Percentiles rank a stretch among this genome's conserved stretches.
phyloP scores from a whole-genome alignment of 2,329 filamentous ascomycete genomes.

The Aspergillus quadricinctus region DNA sequence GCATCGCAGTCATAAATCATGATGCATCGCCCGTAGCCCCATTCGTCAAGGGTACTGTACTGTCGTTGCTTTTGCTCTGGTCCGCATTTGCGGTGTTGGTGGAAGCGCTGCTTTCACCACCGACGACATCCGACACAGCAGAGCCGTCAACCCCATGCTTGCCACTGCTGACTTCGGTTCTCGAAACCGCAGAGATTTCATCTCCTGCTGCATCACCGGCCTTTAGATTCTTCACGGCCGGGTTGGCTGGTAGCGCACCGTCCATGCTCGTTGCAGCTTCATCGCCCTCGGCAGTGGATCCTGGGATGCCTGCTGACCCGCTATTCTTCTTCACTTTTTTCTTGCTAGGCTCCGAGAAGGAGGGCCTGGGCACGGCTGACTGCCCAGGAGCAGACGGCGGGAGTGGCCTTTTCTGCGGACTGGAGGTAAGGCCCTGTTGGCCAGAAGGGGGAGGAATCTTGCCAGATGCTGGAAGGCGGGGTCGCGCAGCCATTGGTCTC shows the following conservation, averaged over 20 bases:
- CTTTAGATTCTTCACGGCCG: conserved; percentile 44
- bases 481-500: conserved; percentile 47
- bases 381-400: conserved; percentile 23
- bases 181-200: conserved; percentile 4
- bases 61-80: conserved; percentile 30
- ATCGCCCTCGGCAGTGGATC: conserved; percentile 24
- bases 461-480: conserved; percentile 43
- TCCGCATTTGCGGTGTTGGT: conserved; percentile 12
- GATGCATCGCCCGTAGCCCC: conserved; percentile 55
- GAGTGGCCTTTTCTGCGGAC: conserved; percentile 40
- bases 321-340: conserved; percentile 42
- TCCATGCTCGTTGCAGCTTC: conserved; percentile 17
- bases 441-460: conserved; percentile 39
- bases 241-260: conserved; percentile 9
- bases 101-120: conserved; percentile 8
- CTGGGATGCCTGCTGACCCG: conserved; percentile 24
- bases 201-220: conserved; percentile 20
- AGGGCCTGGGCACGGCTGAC: conserved; percentile 22
- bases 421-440: conserved; percentile 28
- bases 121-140: conserved; percentile 10
- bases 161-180: conserved; percentile 10
- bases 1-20: conserved; percentile 13
- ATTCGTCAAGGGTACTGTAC: conserved; percentile 45
- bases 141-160: conserved; percentile 13
- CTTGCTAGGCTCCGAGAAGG: conserved; percentile 35